Base-by-base conservation (phyloP, 129 eudicot species). In the Tagetes erecta region DNA sequence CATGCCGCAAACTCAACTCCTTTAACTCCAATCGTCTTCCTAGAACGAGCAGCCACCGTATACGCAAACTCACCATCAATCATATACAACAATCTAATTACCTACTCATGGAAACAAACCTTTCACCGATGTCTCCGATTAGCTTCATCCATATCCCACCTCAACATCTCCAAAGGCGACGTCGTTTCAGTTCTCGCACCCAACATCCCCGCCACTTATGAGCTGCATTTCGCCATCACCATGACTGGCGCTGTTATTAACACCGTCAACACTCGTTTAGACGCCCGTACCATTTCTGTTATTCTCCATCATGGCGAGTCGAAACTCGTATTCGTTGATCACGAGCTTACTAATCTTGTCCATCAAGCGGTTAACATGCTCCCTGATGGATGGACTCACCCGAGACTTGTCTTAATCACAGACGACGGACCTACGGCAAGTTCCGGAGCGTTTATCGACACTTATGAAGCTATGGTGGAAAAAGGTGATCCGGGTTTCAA, bases 181-280 rank as follows among this genome's bases (percentile, higher is more conserved):
- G 85, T 88, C 6, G 89, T 88, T 0, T 88, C 95, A 2, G 87
- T 86, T 8, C 10, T 88, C 0, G 87, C 95, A 0, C 89, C 91
- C 13, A 88, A 88, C 39, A 62, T 82, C 34, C 95, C 95, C 0
- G 89, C 95, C 73, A 86, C 80, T 82, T 88, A 88, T 38, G 95
- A 88, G 78, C 82, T 84, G 6, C 95, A 88, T 3, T 88, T 86
- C 64, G 90, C 91, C 6, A 38, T 86, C 0, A 83, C 91, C 9
- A 86, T 88, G 91, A 60, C 95, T 37, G 95, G 89, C 0, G 85
- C 85, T 0, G 80, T 88, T 0, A 74, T 88, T 49, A 84, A 88
- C 75, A 77, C 67, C 60, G 58, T 88, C 84, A 88, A 88, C 71
- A 74, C 78, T 57, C 85, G 95, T 30, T 83, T 86, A 2, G 91